phyloP scores from a whole-genome alignment of 352 stramenopile species.

The Phytophthora agathidicida region DNA sequence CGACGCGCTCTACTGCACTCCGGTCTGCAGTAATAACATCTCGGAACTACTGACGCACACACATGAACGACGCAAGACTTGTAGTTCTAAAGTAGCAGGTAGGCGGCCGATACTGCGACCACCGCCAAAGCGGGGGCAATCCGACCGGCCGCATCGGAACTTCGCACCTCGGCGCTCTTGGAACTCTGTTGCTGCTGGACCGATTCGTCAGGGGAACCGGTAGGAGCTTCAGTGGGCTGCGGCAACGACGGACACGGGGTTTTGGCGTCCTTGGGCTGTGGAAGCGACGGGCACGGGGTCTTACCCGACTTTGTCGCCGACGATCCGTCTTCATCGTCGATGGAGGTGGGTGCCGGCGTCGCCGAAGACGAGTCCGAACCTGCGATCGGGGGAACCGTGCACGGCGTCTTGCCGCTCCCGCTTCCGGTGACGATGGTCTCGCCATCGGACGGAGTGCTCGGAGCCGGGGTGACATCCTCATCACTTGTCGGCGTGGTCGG shows the following conservation, averaged over 20 bases:
- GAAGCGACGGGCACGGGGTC: constrained; percentile 33
- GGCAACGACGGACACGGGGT: constrained; percentile 30
- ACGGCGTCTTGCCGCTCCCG: constrained; percentile 21
- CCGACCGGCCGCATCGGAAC: constrained; percentile 38
- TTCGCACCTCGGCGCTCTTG: constrained; percentile 20
- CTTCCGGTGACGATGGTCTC: constrained; percentile 5
- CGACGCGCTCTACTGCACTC: constrained; percentile 27
- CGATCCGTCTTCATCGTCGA: constrained; percentile 23
- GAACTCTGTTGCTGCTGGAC: constrained; percentile 31
- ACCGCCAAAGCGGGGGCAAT: constrained; percentile 31
- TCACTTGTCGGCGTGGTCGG: constrained; percentile 18
- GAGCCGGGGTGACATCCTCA: constrained; percentile 22
- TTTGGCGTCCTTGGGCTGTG: constrained; percentile 23
- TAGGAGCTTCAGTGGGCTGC: constrained; percentile 20
- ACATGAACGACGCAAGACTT: constrained; percentile 32
- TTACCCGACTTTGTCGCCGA: constrained; percentile 22
- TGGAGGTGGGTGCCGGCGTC: constrained; percentile 35
- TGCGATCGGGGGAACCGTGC: constrained; percentile 19
- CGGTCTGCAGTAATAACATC: constrained; percentile 26
- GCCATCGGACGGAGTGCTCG: constrained; percentile 14
- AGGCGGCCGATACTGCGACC: constrained; percentile 43
- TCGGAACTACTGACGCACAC: constrained; percentile 33
- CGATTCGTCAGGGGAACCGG: constrained; percentile 5
- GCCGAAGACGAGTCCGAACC: constrained; percentile 29
- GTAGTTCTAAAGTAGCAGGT: constrained; percentile 51